Percentiles rank a stretch among this genome's conserved stretches.
phyloP scores from a whole-genome alignment of 1,284 basidiomycete genomes.

The Marasmius sp. region DNA sequence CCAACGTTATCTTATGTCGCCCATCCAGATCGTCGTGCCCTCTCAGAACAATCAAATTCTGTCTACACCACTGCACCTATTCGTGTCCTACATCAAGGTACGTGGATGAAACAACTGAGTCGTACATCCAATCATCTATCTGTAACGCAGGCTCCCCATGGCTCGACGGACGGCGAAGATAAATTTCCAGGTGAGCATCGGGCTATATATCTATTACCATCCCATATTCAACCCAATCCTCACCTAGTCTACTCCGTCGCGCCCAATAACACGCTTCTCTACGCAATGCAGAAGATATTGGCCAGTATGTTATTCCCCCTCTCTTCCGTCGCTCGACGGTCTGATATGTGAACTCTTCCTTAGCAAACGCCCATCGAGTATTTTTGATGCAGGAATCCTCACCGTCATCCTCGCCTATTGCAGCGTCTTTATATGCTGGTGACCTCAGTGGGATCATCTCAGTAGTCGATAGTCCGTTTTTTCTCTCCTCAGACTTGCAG shows the following conservation, averaged over 20 bases:
- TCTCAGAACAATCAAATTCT: conserved; percentile 74
- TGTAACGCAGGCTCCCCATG: conserved; percentile 53
- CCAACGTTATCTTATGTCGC: background rate
- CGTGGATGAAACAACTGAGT: background rate
- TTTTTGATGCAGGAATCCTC: conserved; percentile 67
- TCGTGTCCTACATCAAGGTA: conserved; percentile 71
- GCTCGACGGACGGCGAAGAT: conserved; percentile 70
- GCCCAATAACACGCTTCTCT: conserved; percentile 58
- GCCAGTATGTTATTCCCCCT: conserved; percentile 54
- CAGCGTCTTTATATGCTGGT: conserved; percentile 38
- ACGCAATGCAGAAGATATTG: conserved; percentile 73
- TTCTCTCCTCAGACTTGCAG: conserved; percentile 1
- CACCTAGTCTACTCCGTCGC: conserved; percentile 69
- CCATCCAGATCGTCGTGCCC: conserved; percentile 63
- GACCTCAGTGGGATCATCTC: conserved; percentile 72
- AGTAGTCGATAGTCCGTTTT: conserved; percentile 70
- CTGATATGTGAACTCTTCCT: background rate
- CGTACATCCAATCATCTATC: background rate
- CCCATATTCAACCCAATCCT: background rate
- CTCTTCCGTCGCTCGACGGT: background rate
- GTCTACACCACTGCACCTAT: conserved; percentile 60
- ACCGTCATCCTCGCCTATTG: conserved; percentile 44
- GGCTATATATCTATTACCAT: background rate
- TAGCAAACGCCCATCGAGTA: conserved; percentile 73
- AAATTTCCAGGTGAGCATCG: conserved; percentile 62